Evolutionary conservation across 176 grass and related monocot species (phyloP), one percentile per base, ranked within the genome.

Genomic region (Oryza australiensis): DNA sequence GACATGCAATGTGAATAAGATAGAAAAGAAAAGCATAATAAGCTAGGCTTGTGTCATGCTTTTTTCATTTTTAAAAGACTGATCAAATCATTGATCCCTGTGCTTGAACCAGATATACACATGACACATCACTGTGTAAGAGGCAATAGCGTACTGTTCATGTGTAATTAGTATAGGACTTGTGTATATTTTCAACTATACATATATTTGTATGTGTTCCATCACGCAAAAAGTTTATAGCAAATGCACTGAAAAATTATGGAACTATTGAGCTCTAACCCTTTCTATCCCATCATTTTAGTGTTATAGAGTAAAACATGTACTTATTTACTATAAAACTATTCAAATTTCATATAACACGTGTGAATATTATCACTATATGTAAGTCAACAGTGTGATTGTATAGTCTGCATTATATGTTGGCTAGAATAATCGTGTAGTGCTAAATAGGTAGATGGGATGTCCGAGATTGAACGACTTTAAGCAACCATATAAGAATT

Each of bases 51-150:
- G 5, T 22, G 9, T 41, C 51, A 55, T n/a, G 49, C 43, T 28
- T 42, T 38, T 82, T 24, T 26, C 0, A 7, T 12, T 74, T 62
- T 70, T 26, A 46, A 34, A 73, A 49, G 80, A 65, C 40, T 65
- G 37, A 46, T 65, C 59, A 83, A 49, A 66, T 74, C 70, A 66
- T 51, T 74, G 40, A 16, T 38, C 55, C 55, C 68, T 72, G 13
- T 43, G 23, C 48, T 5, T 53, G 49, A 16, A 53, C 10, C 16
- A 53, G 22, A n/a, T 20, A n/a, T 53, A n/a, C 20, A n/a, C n/a
- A 18, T n/a, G n/a, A 24, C 9, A 60, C 14, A 64, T 7, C 49
- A 43, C 26, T 30, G 68, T 45, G 16, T 10, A 24, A 26, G 26
- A 64, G 24, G 26, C 18, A 64, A 30, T 14, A 8, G 7, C 3